Conservation (phyloP, 306 rosid species). For the Begonia masoniana region DNA sequence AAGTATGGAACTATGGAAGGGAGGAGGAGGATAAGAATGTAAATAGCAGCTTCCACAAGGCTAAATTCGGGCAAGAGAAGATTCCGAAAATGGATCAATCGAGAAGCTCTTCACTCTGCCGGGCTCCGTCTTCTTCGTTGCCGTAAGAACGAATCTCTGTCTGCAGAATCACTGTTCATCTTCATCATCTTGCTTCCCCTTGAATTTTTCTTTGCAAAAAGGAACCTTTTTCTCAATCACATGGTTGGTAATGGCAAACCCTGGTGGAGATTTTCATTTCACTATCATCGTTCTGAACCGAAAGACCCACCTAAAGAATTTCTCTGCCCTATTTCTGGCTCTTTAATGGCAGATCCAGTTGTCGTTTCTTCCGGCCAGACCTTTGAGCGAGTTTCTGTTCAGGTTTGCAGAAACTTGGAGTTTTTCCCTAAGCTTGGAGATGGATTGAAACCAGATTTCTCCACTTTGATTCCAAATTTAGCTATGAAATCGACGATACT, state of each 20-base stretch:
- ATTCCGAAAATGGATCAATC: too few relatives aligned
- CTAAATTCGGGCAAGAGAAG: too few relatives aligned
- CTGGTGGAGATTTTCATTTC: slow-evolving; percentile 7
- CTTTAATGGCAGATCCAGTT: slow-evolving; percentile 85
- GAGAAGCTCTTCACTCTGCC: too few relatives aligned
- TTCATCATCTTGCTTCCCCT: too few relatives aligned
- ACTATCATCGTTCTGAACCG: slow-evolving; percentile 3
- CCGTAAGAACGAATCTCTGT: too few relatives aligned
- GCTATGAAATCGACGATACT: slow-evolving; percentile 46
- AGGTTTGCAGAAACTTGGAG: slow-evolving; percentile 37
- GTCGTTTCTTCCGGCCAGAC: slow-evolving; percentile 86
- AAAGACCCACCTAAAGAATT: slow-evolving; percentile 53
- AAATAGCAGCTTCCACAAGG: too few relatives aligned
- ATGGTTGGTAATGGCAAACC: slow-evolving; percentile 9
- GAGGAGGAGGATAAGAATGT: too few relatives aligned
- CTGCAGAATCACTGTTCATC: too few relatives aligned
- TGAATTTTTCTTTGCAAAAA: too few relatives aligned
- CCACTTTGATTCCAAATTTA: slow-evolving; percentile 45
- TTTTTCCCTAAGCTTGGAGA: slow-evolving; percentile 41
- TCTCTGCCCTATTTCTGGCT: slow-evolving; percentile 51
- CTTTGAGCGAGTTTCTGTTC: slow-evolving; percentile 61
- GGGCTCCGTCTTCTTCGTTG: too few relatives aligned
- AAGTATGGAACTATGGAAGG: too few relatives aligned
- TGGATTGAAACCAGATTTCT: slow-evolving; percentile 73
- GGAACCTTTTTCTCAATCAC: too few relatives aligned